Evolutionary conservation across 805 yeast genomes (phyloP), one percentile per base, ranked within the genome.

Genomic region (Candida glaebosa): DNA sequence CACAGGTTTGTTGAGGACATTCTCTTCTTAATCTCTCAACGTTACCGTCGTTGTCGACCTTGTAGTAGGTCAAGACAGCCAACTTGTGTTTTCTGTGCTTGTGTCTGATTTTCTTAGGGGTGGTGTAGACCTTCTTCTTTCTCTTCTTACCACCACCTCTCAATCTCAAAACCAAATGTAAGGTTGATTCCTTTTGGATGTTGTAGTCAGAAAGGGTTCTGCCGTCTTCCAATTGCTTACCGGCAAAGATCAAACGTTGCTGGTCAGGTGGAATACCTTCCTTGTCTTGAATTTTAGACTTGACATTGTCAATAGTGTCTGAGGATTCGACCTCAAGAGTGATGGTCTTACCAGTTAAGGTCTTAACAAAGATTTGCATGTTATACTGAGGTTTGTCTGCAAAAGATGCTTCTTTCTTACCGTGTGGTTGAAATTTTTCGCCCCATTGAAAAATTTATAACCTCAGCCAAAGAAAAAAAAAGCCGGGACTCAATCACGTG

Each of bases 121-220:
- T 91, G 79, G 98, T 91, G 91, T 91, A 93, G 72, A 89, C 97
- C 95, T 91, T 91, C 96, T 93, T 93, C 93, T 93, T 93, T 84
- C 96, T 91, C 93, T 93, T 93, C 87, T 90, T 93, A 81, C 96
- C 96, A 72, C 75, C 75, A 81, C 95, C 96, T 82, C 96, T 87
- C 75, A 89, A 84, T 84, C 96, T 90, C 54, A 90, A 79, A 60
- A 90, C 96, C 74, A 90, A 81, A 73, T 90, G 97, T 46, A 91
- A 75, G 55, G 99, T 91, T 51, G 99, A 91, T 81, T 91, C 99
- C 86, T 91, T 91, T 79, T 91, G 98, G 78, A 91, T 93, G 89
- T 91, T 91, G 95, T 93, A 93, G 81, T 91, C 98, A 58, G 96
- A 86, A 62, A 91, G 81, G 58, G 98, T 93, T 82, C 98, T 88